These are phyloP conservation scores for Blastocladiella emersonii DNA, from an alignment of 371 early-diverging fungal species.

Conservation along the genomic window DNA sequence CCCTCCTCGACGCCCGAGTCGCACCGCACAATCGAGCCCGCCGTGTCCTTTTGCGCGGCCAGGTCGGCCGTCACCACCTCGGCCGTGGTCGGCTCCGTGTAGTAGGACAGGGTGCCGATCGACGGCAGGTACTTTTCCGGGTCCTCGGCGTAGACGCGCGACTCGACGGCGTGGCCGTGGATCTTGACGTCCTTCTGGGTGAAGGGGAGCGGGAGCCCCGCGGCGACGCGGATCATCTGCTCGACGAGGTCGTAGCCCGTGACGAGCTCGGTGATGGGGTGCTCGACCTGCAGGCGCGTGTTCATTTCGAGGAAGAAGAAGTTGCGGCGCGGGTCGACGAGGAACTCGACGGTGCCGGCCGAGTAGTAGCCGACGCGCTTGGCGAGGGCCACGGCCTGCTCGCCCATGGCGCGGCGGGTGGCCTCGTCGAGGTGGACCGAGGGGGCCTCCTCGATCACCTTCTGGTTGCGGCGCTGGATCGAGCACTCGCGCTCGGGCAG, in stretches of 20 bases:
- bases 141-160: conserved; percentile 32
- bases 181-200: conserved; percentile 14
- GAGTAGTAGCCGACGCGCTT: conserved; percentile 69
- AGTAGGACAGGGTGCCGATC: conserved; percentile 69
- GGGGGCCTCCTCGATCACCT: conserved; percentile 70
- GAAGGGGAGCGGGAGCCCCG: conserved; percentile 8
- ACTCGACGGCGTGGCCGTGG: conserved; percentile 19
- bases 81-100: conserved; percentile 41
- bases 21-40: conserved; percentile 39
- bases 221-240: conserved; percentile 55
- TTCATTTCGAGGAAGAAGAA: conserved; percentile 77
- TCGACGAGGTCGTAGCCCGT: conserved; percentile 87
- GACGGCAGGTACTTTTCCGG: conserved; percentile 66
- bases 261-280: conserved; percentile 88
- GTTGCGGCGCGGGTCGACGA: conserved; percentile 23
- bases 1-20: conserved; percentile 73
- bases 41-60: conserved; percentile 14
- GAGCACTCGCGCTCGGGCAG: conserved; percentile 86
- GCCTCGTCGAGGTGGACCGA: conserved; percentile 37
- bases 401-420: conserved; percentile 63
- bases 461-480: conserved; percentile 81
- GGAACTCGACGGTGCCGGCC: conserved; percentile 17
- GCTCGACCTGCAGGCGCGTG: conserved; percentile 83
- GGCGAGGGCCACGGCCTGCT: conserved; percentile 64
- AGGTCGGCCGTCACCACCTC: background rate